Evolutionary conservation across 2,329 filamentous ascomycete genomes (phyloP).

Genomic region (Alternaria rosae): DNA sequence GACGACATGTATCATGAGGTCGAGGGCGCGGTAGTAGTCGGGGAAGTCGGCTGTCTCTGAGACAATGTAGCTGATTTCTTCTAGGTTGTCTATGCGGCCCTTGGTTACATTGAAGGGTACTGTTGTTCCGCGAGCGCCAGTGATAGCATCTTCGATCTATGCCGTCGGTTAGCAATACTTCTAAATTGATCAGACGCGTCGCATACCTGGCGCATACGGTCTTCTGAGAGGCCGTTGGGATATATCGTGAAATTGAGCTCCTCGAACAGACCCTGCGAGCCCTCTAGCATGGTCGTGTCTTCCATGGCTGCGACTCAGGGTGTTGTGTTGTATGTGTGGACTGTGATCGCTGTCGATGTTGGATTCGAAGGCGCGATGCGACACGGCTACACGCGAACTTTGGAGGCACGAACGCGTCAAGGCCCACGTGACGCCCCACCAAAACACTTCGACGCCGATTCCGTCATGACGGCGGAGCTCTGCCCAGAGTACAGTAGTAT

Average conservation of each 20-base stretch:
- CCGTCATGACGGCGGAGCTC: background rate
- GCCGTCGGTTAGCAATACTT: constrained; percentile 25
- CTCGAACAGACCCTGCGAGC: constrained; percentile 47
- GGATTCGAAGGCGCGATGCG: constrained; percentile 11
- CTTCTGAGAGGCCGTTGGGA: constrained; percentile 48
- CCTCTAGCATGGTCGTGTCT: constrained; percentile 42
- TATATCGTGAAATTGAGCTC: constrained; percentile 54
- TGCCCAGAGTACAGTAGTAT: background rate
- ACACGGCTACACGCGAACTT: constrained; percentile 3
- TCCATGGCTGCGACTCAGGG: constrained; percentile 35
- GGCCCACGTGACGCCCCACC: constrained; percentile 25
- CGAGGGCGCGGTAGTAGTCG: constrained; percentile 78
- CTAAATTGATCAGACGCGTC: constrained; percentile 25
- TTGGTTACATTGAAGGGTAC: constrained; percentile 49
- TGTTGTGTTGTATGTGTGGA: constrained; percentile 6
- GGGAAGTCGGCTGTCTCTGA: constrained; percentile 88
- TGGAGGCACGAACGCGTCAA: constrained; percentile 17
- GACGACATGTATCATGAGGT: constrained; percentile 83
- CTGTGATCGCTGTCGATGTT: constrained; percentile 8
- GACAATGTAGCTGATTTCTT: constrained; percentile 69
- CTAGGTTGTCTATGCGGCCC: constrained; percentile 51
- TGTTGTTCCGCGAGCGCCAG: constrained; percentile 59
- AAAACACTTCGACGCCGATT: constrained; percentile 5
- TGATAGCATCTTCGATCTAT: constrained; percentile 58
- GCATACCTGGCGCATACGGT: constrained; percentile 37